Evolutionary conservation across 306 rosid genomes (phyloP), one percentile per base, ranked within the genome.

Genomic region (Medicago ruthenica): DNA sequence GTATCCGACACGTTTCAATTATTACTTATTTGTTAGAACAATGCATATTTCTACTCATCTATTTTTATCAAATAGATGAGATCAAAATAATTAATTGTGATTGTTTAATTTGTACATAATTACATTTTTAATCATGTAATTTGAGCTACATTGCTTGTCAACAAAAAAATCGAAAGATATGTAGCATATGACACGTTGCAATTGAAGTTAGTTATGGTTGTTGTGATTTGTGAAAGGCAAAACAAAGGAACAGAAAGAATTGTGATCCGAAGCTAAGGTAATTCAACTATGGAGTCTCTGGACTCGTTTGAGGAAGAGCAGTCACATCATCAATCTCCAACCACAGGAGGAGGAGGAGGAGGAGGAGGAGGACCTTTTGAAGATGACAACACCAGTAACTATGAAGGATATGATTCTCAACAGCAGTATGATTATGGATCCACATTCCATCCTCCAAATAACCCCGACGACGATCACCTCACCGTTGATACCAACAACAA

Each of bases 321-420:
- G 2, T 34, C 60, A 2, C 69, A 79, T 65, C 74, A 64, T 58
- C 61, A 54, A 73, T 67, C 79, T 4, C 71, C 76, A 9, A 36
- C 54, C 8, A 27, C 37, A 1, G 83, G 37, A 40, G 20, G 27
- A 12, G 58, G 61, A 59, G 31, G 31, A 3, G 83, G 24, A 41
- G 22, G 15, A 3, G 83, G 17, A 41, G 21, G 31, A 12, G 58
- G 61, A 59, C 21, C 50, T 22, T 81, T 13, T 47, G 91, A 89
- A 1, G 88, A 92, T 59, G 93, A 86, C 41, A 8, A n/a, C 31
- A 15, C 3, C 37, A 72, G 41, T 70, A 80, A 73, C 76, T 9
- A 4, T 2, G 20, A 4, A 31, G 89, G 72, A 1, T 83, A 71
- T 18, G 85, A 76, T 41, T 76, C 84, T 57, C 74, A 73, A 12